A percentile compares a stretch with the other conserved stretches of the same genome.
These are phyloP conservation scores for Rhamnella rubrinervis DNA, from an alignment of 331 rosid genomes.

Conservation along the genomic window DNA sequence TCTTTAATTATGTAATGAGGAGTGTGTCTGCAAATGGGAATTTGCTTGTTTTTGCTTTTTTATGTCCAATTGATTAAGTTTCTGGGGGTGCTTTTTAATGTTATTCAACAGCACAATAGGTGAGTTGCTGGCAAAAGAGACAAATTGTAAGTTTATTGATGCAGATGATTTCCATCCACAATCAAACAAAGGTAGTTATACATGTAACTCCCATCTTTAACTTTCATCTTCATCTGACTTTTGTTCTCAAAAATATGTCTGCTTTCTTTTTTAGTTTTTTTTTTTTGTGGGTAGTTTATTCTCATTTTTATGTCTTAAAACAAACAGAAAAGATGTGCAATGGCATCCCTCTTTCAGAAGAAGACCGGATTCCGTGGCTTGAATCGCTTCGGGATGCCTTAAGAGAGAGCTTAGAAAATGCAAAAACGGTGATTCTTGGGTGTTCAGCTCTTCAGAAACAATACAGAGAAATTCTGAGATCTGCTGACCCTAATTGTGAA, in stretches of 20 bases:
- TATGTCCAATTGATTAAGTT: neutral
- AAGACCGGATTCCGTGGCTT: conserved; percentile 86
- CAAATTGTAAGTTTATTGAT: conserved; percentile 55
- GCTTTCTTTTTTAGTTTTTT: neutral
- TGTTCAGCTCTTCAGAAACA: conserved; percentile 77
- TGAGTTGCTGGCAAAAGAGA: conserved; percentile 54
- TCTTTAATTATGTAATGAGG: neutral
- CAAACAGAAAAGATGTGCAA: conserved; percentile 64
- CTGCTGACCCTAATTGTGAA: conserved; percentile 55
- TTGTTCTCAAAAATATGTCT: neutral
- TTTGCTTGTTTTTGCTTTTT: neutral
- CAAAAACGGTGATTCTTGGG: conserved; percentile 48
- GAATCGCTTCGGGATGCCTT: conserved; percentile 47
- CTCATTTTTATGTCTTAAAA: neutral
- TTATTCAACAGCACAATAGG: conserved; percentile 70
- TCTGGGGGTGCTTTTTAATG: neutral
- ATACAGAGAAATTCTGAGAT: conserved; percentile 73
- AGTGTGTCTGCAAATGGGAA: neutral
- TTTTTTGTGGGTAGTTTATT: neutral
- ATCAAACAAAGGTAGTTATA: conserved; percentile 66
- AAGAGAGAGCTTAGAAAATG: conserved; percentile 31
- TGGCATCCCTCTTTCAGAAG: conserved; percentile 77
- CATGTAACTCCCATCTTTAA: neutral
- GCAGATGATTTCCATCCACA: conserved; percentile 89
- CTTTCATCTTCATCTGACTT: neutral